Evolutionary conservation across 192 early-diverging fungal genomes (phyloP).

Genomic region (Allomyces arbusculus): DNA sequence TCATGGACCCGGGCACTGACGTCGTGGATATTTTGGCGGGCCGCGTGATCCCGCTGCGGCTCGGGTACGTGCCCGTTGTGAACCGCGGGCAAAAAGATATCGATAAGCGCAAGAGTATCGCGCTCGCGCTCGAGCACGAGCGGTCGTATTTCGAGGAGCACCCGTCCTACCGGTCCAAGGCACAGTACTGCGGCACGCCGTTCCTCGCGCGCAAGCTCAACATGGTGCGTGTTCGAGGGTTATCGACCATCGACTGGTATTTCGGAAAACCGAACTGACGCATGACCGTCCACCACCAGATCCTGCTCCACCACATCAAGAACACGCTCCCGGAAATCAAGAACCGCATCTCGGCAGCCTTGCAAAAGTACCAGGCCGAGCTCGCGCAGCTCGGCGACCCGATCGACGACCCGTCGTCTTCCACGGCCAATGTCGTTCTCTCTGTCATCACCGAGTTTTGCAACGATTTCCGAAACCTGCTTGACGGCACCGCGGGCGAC

Average conservation of each 20-base stretch:
- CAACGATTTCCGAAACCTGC: conserved; percentile 83
- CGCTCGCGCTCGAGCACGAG: conserved; percentile 71
- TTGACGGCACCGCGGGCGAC: conserved; percentile 90
- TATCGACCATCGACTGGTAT: not conserved
- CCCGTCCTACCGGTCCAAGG: conserved; percentile 80
- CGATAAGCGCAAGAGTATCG: conserved; percentile 76
- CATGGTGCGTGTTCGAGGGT: conserved; percentile 31
- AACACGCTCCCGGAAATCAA: conserved; percentile 98
- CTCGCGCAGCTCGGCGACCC: conserved; percentile 80
- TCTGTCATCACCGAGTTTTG: conserved; percentile 98
- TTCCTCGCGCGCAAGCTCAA: conserved; percentile 95
- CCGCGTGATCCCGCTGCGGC: conserved; percentile 82
- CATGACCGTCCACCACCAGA: conserved; percentile 19
- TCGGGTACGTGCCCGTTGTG: conserved; percentile 97
- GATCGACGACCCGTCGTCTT: conserved; percentile 38
- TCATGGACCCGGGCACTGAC: conserved; percentile 99
- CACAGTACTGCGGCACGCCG: conserved; percentile 96
- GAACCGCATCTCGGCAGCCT: conserved; percentile 69
- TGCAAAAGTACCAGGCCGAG: conserved; percentile 72
- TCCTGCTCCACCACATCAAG: conserved; percentile 98
- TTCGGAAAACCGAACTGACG: not conserved
- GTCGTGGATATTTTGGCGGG: conserved; percentile 98
- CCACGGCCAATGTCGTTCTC: conserved; percentile 74
- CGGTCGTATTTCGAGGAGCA: conserved; percentile 89
- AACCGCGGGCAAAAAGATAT: conserved; percentile 98